A percentile compares a stretch with the other conserved stretches of the same genome.
These are phyloP conservation scores for Rosa multiflora DNA, from an alignment of 306 rosid genomes.

Conservation along the genomic window DNA sequence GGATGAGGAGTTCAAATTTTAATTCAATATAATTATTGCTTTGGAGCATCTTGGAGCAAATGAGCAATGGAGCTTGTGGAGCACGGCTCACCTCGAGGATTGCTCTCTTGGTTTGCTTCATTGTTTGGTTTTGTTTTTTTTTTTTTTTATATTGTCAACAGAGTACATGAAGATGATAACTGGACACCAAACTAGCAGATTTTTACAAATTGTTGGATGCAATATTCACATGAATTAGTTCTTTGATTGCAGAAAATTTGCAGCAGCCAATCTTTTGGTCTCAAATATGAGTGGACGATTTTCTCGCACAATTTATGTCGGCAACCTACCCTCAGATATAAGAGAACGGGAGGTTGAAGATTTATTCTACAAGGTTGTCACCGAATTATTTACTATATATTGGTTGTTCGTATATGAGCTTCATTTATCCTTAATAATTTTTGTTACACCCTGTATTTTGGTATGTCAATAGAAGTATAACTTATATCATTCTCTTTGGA, in stretches of 20 bases:
- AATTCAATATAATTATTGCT: conserved; percentile 81
- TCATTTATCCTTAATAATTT: not conserved
- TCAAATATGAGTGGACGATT: conserved; percentile 92
- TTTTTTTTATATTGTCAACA: conserved; percentile 55
- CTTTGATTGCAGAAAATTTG: conserved; percentile 48
- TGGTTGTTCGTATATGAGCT: not conserved
- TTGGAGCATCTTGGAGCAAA: conserved; percentile 99
- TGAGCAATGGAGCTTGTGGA: conserved; percentile 99
- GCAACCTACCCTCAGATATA: conserved; percentile 93
- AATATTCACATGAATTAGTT: conserved; percentile 28
- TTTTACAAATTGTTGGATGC: conserved; percentile 16
- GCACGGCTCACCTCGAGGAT: conserved; percentile 99
- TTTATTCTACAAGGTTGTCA: conserved; percentile 80
- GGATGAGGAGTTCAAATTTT: conserved; percentile 93
- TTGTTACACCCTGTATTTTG: not conserved
- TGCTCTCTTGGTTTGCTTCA: conserved; percentile 99
- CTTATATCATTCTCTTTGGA: not conserved
- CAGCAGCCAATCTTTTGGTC: conserved; percentile 17
- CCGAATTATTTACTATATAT: not conserved
- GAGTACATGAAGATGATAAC: conserved; percentile 42
- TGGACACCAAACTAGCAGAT: conserved; percentile 34
- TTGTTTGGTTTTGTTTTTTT: conserved; percentile 68
- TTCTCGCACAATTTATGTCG: conserved; percentile 99
- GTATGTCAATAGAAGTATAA: not conserved
- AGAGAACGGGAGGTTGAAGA: conserved; percentile 92